Percentiles rank a stretch among this genome's conserved stretches.
phyloP scores from a whole-genome alignment of 345 rosid species.

The Brassica incana region DNA sequence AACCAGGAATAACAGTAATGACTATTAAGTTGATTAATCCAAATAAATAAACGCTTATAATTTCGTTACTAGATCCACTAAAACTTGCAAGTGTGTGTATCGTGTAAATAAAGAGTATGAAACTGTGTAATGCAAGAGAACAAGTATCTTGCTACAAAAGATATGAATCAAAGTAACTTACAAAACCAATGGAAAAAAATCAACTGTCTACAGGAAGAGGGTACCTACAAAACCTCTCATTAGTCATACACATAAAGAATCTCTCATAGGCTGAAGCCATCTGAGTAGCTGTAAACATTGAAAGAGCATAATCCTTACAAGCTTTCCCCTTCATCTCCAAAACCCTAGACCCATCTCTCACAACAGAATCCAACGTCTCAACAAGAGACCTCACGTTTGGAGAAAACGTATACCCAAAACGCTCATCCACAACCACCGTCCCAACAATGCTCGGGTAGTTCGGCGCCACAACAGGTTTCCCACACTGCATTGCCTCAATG shows the following conservation, averaged over 20 bases:
- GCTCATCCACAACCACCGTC: conserved; percentile 56
- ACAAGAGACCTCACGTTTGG: conserved; percentile 65
- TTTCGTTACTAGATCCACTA: conserved; percentile 6
- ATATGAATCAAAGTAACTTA: conserved; percentile 2
- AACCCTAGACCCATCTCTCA: conserved; percentile 51
- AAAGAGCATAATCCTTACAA: conserved; percentile 48
- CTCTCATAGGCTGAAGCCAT: conserved; percentile 82
- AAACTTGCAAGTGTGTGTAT: background rate
- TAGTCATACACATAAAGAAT: conserved; percentile 77
- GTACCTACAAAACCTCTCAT: conserved; percentile 51
- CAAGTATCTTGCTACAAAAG: conserved; percentile 9
- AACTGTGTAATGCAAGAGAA: background rate
- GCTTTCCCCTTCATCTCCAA: conserved; percentile 54
- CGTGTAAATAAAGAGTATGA: background rate
- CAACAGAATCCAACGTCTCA: conserved; percentile 52
- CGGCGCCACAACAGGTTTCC: conserved; percentile 66
- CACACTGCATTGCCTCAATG: conserved; percentile 76
- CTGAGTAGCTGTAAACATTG: conserved; percentile 60
- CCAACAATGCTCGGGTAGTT: conserved; percentile 76
- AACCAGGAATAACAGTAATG: no score
- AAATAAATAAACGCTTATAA: background rate
- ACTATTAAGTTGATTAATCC: no score
- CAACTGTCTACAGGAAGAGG: conserved; percentile 60
- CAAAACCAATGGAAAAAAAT: background rate
- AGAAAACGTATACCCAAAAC: conserved; percentile 62